phyloP scores from a whole-genome alignment of 2,329 filamentous ascomycete species.

The Hypomyces perniciosus region DNA sequence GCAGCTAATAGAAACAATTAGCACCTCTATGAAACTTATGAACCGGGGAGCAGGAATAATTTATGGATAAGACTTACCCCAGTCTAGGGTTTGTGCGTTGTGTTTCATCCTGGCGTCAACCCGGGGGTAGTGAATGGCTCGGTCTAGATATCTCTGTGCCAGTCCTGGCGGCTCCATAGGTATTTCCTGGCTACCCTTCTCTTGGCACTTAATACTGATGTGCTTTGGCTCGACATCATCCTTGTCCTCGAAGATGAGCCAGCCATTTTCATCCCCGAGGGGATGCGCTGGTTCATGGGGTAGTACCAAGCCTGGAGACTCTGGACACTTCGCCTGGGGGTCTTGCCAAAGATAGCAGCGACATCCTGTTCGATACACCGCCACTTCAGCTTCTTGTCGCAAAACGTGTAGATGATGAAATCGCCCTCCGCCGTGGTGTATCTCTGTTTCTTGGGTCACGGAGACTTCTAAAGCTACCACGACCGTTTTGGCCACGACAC shows the following conservation, averaged over 20 bases:
- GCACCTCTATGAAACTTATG: background rate
- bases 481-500: no score
- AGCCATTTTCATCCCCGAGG: constrained; percentile 36
- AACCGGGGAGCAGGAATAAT: background rate
- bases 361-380: constrained; percentile 34
- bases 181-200: constrained; percentile 31
- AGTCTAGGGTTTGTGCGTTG: constrained; percentile 31
- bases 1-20: constrained; percentile 22
- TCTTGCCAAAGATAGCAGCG: constrained; percentile 31
- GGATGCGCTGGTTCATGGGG: constrained; percentile 37
- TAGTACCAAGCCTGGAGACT: constrained; percentile 40
- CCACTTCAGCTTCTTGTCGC: constrained; percentile 39
- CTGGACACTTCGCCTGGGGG: constrained; percentile 33
- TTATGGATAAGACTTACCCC: constrained; percentile 34
- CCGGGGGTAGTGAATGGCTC: constrained; percentile 41
- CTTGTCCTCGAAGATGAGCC: constrained; percentile 34
- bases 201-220: constrained; percentile 34
- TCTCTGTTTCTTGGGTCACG: constrained; percentile 39
- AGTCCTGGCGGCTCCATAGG: constrained; percentile 32
- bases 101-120: constrained; percentile 34
- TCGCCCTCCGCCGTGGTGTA: constrained; percentile 40
- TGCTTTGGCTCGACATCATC: constrained; percentile 33
- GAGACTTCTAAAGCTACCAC: no score
- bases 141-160: constrained; percentile 42
- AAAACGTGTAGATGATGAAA: constrained; percentile 39